These are phyloP conservation scores for Lactuca saligna DNA, from an alignment of 129 eudicot species.

Conservation along the genomic window DNA sequence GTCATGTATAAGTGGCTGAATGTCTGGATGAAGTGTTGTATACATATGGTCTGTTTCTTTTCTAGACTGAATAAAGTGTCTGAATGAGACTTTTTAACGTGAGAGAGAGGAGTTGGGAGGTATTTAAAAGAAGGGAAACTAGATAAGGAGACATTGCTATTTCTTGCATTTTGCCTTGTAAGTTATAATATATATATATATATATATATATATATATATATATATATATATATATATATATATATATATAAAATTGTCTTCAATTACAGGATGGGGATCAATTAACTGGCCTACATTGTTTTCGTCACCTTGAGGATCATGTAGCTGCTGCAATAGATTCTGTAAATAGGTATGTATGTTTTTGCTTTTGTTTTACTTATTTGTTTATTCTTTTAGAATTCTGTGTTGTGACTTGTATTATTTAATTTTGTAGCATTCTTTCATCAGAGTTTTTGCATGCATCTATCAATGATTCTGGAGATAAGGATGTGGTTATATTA, in stretches of 20 bases:
- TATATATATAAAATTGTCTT: constrained; percentile 2
- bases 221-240: constrained; percentile 1
- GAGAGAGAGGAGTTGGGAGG: too few species aligned
- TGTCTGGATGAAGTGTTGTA: too few species aligned
- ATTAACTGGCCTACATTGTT: constrained; percentile 92
- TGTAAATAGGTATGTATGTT: constrained; percentile 61
- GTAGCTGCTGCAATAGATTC: constrained; percentile 73
- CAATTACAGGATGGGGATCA: constrained; percentile 72
- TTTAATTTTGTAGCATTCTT: constrained; percentile 98
- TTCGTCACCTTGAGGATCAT: constrained; percentile 92
- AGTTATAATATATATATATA: too few species aligned
- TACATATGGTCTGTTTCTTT: not conserved
- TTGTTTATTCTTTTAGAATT: constrained; percentile 2
- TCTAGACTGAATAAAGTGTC: not conserved
- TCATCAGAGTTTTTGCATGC: constrained; percentile 96
- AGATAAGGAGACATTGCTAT: not conserved
- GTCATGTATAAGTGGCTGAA: too few species aligned
- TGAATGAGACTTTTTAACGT: too few species aligned
- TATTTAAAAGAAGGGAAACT: too few species aligned
- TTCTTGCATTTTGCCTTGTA: not conserved
- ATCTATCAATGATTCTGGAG: constrained; percentile 65
- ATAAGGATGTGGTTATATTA: constrained; percentile 48
- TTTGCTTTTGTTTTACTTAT: not conserved
- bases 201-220: constrained; percentile 5
- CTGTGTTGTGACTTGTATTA: constrained; percentile 49